A percentile compares a stretch with the other conserved stretches of the same genome.
phyloP scores from a whole-genome alignment of 192 early-diverging fungal species.

The Linnemannia schmuckeri region DNA sequence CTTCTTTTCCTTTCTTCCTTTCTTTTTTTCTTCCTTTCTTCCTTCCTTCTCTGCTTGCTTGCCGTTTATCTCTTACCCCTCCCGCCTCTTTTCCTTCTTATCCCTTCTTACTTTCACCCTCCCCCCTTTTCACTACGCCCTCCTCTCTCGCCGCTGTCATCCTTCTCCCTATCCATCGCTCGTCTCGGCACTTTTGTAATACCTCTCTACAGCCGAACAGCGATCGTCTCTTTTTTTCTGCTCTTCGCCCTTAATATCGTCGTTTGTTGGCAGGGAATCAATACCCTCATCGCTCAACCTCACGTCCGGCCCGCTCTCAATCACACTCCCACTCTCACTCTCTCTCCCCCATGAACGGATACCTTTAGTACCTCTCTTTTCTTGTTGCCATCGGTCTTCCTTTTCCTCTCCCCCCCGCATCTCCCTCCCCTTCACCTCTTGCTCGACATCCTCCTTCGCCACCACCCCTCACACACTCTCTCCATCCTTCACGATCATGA shows the following conservation, averaged over 20 bases:
- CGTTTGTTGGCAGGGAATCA: not conserved
- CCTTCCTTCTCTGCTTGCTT: not conserved
- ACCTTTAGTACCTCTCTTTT: not conserved
- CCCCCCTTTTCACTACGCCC: not conserved
- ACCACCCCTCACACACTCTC: not conserved
- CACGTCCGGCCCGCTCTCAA: not conserved
- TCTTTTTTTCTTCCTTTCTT: not conserved
- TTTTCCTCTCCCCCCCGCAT: not conserved
- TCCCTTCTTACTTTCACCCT: too few relatives aligned
- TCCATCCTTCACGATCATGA: not conserved
- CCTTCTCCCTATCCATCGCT: not conserved
- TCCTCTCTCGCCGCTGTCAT: not conserved
- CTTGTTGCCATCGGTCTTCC: not conserved
- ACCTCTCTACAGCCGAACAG: not conserved
- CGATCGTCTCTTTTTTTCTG: not conserved
- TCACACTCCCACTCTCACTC: not conserved
- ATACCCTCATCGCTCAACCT: not conserved
- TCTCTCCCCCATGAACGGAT: not conserved
- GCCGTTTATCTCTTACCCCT: not conserved
- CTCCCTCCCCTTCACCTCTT: not conserved
- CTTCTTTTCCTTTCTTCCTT: not conserved
- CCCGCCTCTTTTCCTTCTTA: not conserved
- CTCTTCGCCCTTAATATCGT: not conserved
- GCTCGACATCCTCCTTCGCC: not conserved
- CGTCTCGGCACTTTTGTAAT: not conserved